Evolutionary conservation across 495 filamentous ascomycete species (phyloP), one percentile per base, ranked within the genome.

Genomic region (Lasiosphaeria miniovina): DNA sequence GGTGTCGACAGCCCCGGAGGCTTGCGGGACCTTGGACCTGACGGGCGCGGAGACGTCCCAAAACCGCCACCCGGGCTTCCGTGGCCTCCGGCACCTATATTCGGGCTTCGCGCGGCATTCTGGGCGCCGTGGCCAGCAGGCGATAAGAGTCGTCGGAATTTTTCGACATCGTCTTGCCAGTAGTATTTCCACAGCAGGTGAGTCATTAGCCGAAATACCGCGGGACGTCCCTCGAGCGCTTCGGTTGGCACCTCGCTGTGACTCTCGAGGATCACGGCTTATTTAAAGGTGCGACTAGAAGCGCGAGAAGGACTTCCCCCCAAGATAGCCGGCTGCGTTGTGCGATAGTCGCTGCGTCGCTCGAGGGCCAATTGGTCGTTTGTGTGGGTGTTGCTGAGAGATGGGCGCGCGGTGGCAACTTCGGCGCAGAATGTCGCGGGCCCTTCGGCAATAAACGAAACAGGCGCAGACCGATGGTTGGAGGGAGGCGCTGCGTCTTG

Each of bases 121-220:
- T 80, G 75, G 64, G 79, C 75, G 74, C 63, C 70, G 67, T 82
- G 76, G 71, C 77, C 76, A 71, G 85, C 82, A 66, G 82, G 84
- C 65, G 86, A 84, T 77, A 98, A 82, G 65, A 92, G 81, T 74
- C 86, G 86, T 77, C 87, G 86, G 79, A 98, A 98, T 69, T 76
- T 85, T 67, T 93, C 91, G 80, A 93, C 88, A 80, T 98, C 91
- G 86, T 96, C 89, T 82, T 96, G 88, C 76, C 93, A 87, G 72
- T 91, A 98, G 74, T 82, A 90, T 79, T 90, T 90, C 93, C 94
- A 97, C 71, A 98, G 86, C 80, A 89, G 86, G 77, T 88, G 88
- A 84, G 89, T 96, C 95, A 98, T 98, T 86, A 87, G 77, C 71
- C 75, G 69, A 67, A 66, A 67, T 51, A 55, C 59, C 55, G 69